Conservation (phyloP, 179 eudicot genomes). For the Beta lomatogona region DNA sequence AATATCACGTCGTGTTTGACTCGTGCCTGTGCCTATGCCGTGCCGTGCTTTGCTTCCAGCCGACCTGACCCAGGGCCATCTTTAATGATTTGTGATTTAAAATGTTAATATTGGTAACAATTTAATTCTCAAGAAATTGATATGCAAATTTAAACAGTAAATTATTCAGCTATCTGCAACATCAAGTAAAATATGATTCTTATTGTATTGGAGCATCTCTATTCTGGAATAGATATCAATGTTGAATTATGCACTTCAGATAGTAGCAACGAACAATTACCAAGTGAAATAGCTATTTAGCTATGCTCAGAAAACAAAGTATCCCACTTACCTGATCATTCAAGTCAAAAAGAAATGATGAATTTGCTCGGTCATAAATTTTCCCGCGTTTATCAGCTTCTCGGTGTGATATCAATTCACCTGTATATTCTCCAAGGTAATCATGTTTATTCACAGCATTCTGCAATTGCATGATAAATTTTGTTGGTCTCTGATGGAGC, state of each 20-base stretch:
- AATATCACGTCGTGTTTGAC: no score
- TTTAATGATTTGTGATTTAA: no score
- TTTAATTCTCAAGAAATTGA: no score
- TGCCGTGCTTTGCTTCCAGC: no score
- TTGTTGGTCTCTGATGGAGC: background rate
- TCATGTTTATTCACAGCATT: conserved; percentile 88
- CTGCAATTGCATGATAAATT: conserved; percentile 45
- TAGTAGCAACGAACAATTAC: background rate
- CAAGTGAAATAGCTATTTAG: background rate
- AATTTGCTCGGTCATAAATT: conserved; percentile 84
- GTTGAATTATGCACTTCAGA: background rate
- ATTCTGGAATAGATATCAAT: background rate
- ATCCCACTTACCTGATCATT: conserved; percentile 74
- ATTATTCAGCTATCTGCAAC: background rate
- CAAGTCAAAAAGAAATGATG: conserved; percentile 96
- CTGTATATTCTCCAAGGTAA: conserved; percentile 98
- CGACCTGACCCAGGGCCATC: no score
- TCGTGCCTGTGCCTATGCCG: no score
- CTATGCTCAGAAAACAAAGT: background rate
- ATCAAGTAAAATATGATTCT: background rate
- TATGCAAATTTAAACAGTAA: no score
- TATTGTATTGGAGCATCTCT: no score
- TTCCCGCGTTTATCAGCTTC: conserved; percentile 99
- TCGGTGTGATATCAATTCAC: conserved; percentile 87
- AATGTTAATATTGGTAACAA: no score